These are phyloP conservation scores for Blastobotrys aristatus DNA, from an alignment of 1,139 yeast species.

Conservation along the genomic window DNA sequence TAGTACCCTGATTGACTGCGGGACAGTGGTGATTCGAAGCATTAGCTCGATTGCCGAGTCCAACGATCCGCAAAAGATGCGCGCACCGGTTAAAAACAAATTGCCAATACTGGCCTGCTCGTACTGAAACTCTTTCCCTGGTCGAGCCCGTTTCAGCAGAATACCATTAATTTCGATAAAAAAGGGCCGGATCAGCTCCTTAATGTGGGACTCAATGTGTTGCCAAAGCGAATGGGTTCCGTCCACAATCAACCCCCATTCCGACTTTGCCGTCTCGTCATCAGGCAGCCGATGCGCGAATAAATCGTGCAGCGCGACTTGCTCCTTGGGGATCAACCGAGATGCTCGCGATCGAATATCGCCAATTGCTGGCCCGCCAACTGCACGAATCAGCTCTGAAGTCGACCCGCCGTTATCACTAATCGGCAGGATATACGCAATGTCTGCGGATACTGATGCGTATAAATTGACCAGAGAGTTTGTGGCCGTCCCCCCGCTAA, in stretches of 20 bases:
- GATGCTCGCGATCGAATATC: slow-evolving; percentile 82
- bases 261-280: slow-evolving; percentile 49
- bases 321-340: slow-evolving; percentile 48
- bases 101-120: slow-evolving; percentile 84
- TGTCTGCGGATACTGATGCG: slow-evolving; percentile 36
- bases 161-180: slow-evolving; percentile 76
- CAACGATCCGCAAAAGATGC: slow-evolving; percentile 76
- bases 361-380: slow-evolving; percentile 96
- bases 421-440: slow-evolving; percentile 72
- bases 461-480: slow-evolving; percentile 55
- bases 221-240: slow-evolving; percentile 74
- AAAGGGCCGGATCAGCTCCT: slow-evolving; percentile 72
- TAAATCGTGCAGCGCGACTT: slow-evolving; percentile 38
- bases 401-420: slow-evolving; percentile 96
- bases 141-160: slow-evolving; percentile 61
- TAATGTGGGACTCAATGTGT: slow-evolving; percentile 54
- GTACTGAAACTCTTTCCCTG: slow-evolving; percentile 55
- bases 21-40: slow-evolving; percentile 60
- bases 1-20: slow-evolving; percentile 51
- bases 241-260: slow-evolving; percentile 77
- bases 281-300: slow-evolving; percentile 59
- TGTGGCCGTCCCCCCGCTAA: slow-evolving; percentile 77
- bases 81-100: slow-evolving; percentile 72
- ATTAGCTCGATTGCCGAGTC: slow-evolving; percentile 80
- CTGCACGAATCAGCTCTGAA: slow-evolving; percentile 78